Base-by-base conservation (phyloP, 2,329 filamentous ascomycete species). In the Exophiala sp. region DNA sequence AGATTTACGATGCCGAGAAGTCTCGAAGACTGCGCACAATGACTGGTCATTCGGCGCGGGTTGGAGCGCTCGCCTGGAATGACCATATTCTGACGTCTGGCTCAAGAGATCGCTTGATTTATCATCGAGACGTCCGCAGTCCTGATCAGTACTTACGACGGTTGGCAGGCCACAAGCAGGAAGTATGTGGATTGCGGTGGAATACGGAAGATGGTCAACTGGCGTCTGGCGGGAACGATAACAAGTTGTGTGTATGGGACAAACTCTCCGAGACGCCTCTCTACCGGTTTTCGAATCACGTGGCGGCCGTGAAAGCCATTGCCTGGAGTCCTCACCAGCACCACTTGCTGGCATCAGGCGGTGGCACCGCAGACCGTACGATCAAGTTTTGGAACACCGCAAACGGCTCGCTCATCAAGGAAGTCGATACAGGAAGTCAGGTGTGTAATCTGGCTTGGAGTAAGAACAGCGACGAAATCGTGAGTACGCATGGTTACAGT, bases 391-490 rank as follows among this genome's bases (percentile, higher is more conserved):
- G 95, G 81, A 94, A 98, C 66, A 98, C 93, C 0, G 74, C 87
- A 18, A 86, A 86, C n/a, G 89, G 88, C 3, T 78, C 80, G 0
- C 74, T 84, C 45, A 81, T 88, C 64, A 91, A 88, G 65, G 90
- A 95, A 66, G 82, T 97, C 55, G 93, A 98, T 65, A 98, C 93
- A 0, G 93, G 93, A 43, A 95, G 88, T 63, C 93, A 98, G 68
- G 93, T 98, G n/a, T 98, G 93, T 72, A 98, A 98, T 64, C 76
- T 98, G 37, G 87, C 90, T 2, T 98, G 94, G 90, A 93, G 86
- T 14, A 95, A 94, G 65, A 95, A 96, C 68, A 95, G 88, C 6
- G 95, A 96, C 66, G 93, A 98, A 68, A 89, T 98, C 50, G 91
- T 98, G 47, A 91, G 86, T 43, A 98, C 93, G 1, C 93, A 98